These are phyloP conservation scores for Hyphopichia buzzinii DNA, from an alignment of 1,139 yeast genomes.

Conservation along the genomic window DNA sequence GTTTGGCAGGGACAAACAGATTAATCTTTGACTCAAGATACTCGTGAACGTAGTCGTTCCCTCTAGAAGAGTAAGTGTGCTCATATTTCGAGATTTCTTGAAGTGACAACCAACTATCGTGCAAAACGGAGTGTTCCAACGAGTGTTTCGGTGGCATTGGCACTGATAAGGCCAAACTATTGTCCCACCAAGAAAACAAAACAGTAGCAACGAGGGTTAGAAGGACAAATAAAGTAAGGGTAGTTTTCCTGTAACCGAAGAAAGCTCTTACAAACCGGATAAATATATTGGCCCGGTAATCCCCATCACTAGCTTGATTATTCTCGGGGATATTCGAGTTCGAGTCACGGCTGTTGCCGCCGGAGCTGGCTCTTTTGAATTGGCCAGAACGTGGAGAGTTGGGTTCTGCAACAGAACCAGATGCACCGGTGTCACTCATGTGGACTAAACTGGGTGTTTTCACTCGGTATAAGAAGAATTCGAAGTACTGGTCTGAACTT, in stretches of 20 bases:
- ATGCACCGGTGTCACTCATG: constrained; percentile 2
- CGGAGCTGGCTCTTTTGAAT: constrained; percentile 1
- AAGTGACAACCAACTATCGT: constrained; percentile 63
- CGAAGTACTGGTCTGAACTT: too few species aligned
- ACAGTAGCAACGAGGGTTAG: constrained; percentile 38
- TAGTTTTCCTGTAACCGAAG: constrained; percentile 62
- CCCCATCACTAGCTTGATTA: neutral
- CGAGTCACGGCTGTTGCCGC: constrained; percentile 1
- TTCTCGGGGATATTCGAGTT: too few species aligned
- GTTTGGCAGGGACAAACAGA: constrained; percentile 21
- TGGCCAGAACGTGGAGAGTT: constrained; percentile 1
- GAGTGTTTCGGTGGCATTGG: constrained; percentile 32
- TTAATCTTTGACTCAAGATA: constrained; percentile 51
- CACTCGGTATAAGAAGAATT: too few species aligned
- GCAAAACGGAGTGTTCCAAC: constrained; percentile 38
- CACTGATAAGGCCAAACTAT: constrained; percentile 37
- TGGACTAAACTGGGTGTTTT: too few species aligned
- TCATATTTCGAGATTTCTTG: constrained; percentile 62
- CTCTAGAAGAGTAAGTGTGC: constrained; percentile 78
- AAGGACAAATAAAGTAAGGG: constrained; percentile 50
- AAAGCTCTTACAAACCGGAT: constrained; percentile 30
- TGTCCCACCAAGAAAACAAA: constrained; percentile 28
- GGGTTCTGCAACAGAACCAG: neutral
- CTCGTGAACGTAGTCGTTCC: constrained; percentile 74
- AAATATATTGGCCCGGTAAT: constrained; percentile 22